Percentiles rank a stretch among this genome's conserved stretches.
Evolutionary conservation across 1,284 basidiomycete genomes (phyloP).

Genomic region (Phenoliferia sp.): DNA sequence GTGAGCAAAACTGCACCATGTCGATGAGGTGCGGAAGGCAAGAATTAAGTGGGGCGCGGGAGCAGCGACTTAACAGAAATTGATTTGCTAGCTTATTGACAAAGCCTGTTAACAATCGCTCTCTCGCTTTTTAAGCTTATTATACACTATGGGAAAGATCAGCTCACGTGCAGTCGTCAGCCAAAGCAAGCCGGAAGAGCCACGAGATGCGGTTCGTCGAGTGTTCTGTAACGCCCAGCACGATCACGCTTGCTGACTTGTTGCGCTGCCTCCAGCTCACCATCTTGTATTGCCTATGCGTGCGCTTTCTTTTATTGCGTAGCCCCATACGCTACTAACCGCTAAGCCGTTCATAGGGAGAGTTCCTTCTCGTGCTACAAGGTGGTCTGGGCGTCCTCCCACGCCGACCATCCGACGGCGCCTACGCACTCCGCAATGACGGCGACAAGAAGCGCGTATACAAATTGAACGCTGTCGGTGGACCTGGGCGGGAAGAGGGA

Average conservation of each 20-base stretch:
- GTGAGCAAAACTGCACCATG: neutral
- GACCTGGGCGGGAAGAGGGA: slow-evolving; percentile 14
- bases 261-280: neutral
- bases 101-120: no score
- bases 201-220: neutral
- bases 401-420: slow-evolving; percentile 16
- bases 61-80: no score
- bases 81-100: no score
- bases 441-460: slow-evolving; percentile 11
- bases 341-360: slow-evolving; percentile 8
- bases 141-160: neutral
- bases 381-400: slow-evolving; percentile 11
- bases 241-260: neutral
- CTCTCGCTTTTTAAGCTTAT: no score
- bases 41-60: no score
- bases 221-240: neutral
- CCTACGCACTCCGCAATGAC: slow-evolving; percentile 14
- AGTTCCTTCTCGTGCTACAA: slow-evolving; percentile 25
- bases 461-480: slow-evolving; percentile 20
- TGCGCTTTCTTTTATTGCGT: neutral
- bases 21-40: no score
- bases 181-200: neutral
- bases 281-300: slow-evolving; percentile 5
- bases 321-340: no score
- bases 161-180: neutral